Evolutionary conservation across 2,329 filamentous ascomycete species (phyloP).

Genomic region (Colletotrichum agaves): DNA sequence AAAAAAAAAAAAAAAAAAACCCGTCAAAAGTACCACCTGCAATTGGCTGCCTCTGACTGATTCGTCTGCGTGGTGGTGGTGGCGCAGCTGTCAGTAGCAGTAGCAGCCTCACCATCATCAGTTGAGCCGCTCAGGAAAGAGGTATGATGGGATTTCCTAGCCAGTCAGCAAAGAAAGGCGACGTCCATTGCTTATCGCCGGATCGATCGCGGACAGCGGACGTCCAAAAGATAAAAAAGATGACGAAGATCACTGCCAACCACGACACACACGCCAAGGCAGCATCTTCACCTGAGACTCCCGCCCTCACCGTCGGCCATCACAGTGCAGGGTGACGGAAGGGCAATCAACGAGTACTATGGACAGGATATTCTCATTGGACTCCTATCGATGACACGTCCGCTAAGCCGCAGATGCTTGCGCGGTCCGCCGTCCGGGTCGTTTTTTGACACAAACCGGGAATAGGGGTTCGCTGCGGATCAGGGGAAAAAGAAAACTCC

Average conservation of each 20-base stretch:
- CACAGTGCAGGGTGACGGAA: slow-evolving; percentile 8
- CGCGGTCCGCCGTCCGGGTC: slow-evolving; percentile 19
- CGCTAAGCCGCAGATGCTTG: slow-evolving; percentile 28
- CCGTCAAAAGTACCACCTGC: neutral
- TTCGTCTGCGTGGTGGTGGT: neutral
- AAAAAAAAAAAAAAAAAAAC: neutral
- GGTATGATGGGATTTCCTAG: neutral
- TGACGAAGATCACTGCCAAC: neutral
- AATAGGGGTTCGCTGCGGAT: slow-evolving; percentile 13
- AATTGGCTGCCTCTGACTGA: neutral
- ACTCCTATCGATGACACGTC: neutral
- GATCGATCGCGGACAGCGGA: too few species aligned
- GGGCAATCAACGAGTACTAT: slow-evolving; percentile 8
- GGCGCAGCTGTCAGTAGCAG: neutral
- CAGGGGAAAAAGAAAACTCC: neutral
- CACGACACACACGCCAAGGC: neutral
- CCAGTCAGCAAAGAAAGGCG: neutral
- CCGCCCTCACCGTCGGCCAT: slow-evolving; percentile 7
- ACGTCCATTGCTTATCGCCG: neutral
- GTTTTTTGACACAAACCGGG: slow-evolving; percentile 16
- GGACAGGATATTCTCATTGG: slow-evolving; percentile 1
- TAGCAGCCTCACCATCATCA: neutral
- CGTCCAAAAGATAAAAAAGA: neutral
- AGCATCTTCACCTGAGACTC: slow-evolving; percentile 22
- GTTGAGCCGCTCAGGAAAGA: slow-evolving; percentile 6